These are phyloP conservation scores for Polysphondylium violaceum DNA, from an alignment of 78 protist genomes.

Conservation along the genomic window DNA sequence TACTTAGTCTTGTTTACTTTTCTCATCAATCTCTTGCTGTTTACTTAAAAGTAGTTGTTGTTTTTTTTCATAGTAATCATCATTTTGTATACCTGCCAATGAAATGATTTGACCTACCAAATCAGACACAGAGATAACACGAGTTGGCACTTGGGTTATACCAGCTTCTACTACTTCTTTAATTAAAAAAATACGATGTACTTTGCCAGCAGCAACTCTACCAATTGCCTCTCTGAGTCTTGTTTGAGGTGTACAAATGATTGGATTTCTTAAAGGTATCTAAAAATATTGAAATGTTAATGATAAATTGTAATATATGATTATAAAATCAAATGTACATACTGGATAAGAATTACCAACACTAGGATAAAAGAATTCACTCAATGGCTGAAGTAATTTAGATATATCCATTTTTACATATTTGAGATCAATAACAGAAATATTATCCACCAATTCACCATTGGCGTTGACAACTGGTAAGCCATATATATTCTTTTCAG, in stretches of 20 bases:
- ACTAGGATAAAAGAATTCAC: slow-evolving; percentile 44
- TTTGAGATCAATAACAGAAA: slow-evolving; percentile 51
- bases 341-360: slow-evolving; percentile 39
- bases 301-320: neutral
- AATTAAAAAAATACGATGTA: slow-evolving; percentile 48
- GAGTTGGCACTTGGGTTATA: slow-evolving; percentile 7
- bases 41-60: neutral
- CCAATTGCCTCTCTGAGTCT: slow-evolving; percentile 68
- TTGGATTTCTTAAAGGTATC: slow-evolving; percentile 38
- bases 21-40: neutral
- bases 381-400: slow-evolving; percentile 45
- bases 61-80: too few relatives aligned
- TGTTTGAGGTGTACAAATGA: slow-evolving; percentile 59
- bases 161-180: slow-evolving; percentile 52
- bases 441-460: slow-evolving; percentile 59
- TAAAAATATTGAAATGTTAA: neutral
- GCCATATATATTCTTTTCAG: slow-evolving; percentile 60
- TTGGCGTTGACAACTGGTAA: slow-evolving; percentile 48
- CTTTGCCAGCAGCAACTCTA: slow-evolving; percentile 31
- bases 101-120: neutral
- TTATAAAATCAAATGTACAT: neutral
- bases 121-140: slow-evolving; percentile 58
- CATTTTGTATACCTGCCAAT: neutral
- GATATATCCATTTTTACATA: slow-evolving; percentile 32
- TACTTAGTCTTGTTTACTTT: neutral